These are phyloP conservation scores for Nannochloropsis gaditana DNA, from an alignment of 108 stramenopile genomes.

Conservation along the genomic window DNA sequence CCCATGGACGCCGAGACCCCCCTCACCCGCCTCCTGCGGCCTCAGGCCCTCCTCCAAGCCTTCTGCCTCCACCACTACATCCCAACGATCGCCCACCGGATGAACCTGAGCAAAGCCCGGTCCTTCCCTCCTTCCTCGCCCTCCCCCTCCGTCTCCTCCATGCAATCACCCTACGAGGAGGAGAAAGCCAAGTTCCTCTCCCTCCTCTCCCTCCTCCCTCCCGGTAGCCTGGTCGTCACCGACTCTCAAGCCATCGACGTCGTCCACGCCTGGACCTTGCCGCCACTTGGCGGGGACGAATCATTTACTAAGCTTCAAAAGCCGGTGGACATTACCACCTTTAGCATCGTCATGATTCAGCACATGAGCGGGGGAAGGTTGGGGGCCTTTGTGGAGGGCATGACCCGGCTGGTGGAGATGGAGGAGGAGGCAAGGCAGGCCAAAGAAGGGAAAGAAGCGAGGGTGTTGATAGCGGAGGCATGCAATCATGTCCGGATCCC, in stretches of 20 bases:
- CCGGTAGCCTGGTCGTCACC: background rate
- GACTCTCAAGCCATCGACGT: background rate
- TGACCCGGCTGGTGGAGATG: background rate
- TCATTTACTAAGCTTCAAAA: background rate
- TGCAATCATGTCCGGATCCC: background rate
- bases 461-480: background rate
- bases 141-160: background rate
- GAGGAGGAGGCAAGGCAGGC: background rate
- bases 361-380: conserved; percentile 8
- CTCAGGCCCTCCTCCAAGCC: background rate
- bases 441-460: background rate
- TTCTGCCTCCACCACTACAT: conserved; percentile 7
- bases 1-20: background rate
- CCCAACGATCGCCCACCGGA: background rate
- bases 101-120: background rate
- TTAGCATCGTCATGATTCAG: background rate
- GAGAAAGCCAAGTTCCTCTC: background rate
- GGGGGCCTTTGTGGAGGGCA: background rate
- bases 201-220: background rate
- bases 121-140: background rate
- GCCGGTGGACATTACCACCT: conserved; percentile 1
- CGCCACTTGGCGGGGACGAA: too few relatives aligned
- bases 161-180: background rate
- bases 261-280: background rate
- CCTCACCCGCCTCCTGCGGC: background rate